Evolutionary conservation across 257 asterid genomes (phyloP).

Genomic region (Anisodus tanguticus): DNA sequence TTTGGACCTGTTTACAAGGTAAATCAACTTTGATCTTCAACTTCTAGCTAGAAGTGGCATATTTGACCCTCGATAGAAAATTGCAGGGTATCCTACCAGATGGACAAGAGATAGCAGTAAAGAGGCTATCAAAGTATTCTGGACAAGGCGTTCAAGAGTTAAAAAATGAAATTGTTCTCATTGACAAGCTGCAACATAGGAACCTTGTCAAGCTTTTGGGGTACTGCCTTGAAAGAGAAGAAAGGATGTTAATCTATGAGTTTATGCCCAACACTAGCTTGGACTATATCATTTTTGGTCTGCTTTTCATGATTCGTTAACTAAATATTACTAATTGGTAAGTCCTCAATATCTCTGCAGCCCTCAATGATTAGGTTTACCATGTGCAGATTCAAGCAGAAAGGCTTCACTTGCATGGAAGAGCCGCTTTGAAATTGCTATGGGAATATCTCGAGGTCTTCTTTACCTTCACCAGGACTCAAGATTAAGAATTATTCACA

Average conservation of each 20-base stretch:
- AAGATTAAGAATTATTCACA: conserved; percentile 35
- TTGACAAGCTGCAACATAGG: conserved; percentile 36
- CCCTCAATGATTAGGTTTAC: background rate
- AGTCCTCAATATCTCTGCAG: background rate
- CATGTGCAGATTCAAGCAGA: conserved; percentile 29
- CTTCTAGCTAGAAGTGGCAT: background rate
- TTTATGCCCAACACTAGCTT: conserved; percentile 34
- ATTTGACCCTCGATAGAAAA: background rate
- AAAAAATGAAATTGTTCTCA: conserved; percentile 29
- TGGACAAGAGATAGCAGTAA: conserved; percentile 37
- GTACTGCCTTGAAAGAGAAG: conserved; percentile 30
- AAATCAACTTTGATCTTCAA: conserved; percentile 15
- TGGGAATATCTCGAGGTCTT: conserved; percentile 35
- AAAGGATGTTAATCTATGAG: conserved; percentile 33
- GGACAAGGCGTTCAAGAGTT: conserved; percentile 32
- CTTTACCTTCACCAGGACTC: conserved; percentile 38
- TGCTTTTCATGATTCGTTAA: background rate
- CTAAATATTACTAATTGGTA: background rate
- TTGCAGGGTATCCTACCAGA: conserved; percentile 31
- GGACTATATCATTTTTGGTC: conserved; percentile 34
- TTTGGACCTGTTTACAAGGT: conserved; percentile 36
- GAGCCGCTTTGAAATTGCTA: conserved; percentile 27
- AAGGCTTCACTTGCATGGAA: conserved; percentile 26
- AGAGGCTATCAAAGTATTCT: conserved; percentile 29
- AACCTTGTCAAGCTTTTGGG: conserved; percentile 37